Percentiles rank a stretch among this genome's conserved stretches.
These are phyloP conservation scores for Pestalotiopsis fici DNA, from an alignment of 2,329 filamentous ascomycete species.

Conservation along the genomic window DNA sequence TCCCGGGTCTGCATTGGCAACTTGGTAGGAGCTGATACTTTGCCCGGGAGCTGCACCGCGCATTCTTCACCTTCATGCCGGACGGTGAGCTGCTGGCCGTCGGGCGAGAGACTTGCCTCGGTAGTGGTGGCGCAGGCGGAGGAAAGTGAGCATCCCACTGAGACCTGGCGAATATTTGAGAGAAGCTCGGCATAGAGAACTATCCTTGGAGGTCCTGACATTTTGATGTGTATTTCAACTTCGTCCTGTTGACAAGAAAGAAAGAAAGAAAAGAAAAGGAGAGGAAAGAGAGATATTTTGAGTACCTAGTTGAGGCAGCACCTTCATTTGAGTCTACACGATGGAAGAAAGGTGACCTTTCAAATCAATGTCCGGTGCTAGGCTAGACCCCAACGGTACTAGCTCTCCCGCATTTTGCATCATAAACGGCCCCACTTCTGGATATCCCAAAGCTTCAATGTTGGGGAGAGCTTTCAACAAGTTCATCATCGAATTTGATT, in stretches of 20 bases:
- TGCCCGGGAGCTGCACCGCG: constrained; percentile 43
- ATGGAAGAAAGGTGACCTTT: not conserved
- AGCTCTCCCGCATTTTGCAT: constrained; percentile 10
- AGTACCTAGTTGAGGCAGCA: not conserved
- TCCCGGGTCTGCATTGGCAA: constrained; percentile 38
- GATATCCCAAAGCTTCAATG: constrained; percentile 7
- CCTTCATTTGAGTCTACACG: not conserved
- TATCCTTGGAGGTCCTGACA: constrained; percentile 16
- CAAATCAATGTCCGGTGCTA: not conserved
- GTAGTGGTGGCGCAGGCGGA: constrained; percentile 44
- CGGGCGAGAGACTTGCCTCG: constrained; percentile 41
- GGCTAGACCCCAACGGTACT: not conserved
- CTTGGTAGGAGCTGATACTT: constrained; percentile 30
- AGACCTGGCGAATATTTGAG: constrained; percentile 64
- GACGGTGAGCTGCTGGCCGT: constrained; percentile 48
- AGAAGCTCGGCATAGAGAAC: constrained; percentile 66
- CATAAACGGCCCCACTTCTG: not conserved
- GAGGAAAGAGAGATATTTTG: too few species aligned
- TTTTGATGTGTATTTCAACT: constrained; percentile 10
- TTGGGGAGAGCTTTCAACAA: not conserved
- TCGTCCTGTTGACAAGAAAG: not conserved
- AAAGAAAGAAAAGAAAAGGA: not conserved
- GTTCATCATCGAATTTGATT: not conserved
- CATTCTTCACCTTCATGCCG: constrained; percentile 41
- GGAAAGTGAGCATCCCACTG: constrained; percentile 54